Evolutionary conservation across 495 filamentous ascomycete species (phyloP).

Genomic region (Margaritispora aquatica): DNA sequence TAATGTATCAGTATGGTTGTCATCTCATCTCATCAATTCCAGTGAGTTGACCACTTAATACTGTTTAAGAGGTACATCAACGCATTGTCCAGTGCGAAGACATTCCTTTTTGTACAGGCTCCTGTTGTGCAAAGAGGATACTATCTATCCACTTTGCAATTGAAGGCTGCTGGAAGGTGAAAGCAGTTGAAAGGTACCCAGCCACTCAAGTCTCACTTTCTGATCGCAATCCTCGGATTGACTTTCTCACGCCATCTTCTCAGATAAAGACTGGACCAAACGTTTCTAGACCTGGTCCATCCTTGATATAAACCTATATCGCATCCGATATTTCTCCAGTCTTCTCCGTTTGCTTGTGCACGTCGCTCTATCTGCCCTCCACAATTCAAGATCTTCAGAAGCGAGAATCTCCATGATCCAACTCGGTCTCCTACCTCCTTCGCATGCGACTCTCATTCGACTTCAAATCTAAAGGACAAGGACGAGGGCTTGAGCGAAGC

Average conservation of each 20-base stretch:
- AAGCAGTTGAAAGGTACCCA: neutral
- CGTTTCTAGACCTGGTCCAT: slow-evolving; percentile 5
- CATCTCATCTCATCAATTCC: neutral
- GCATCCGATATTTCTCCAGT: slow-evolving; percentile 3
- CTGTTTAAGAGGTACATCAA: neutral
- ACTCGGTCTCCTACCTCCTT: neutral
- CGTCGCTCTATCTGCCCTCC: slow-evolving; percentile 14
- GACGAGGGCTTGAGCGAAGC: neutral
- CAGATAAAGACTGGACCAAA: neutral
- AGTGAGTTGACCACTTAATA: neutral
- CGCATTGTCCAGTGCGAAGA: neutral
- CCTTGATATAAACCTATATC: slow-evolving; percentile 5
- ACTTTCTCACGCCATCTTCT: neutral
- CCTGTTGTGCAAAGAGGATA: no score
- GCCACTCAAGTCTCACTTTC: neutral
- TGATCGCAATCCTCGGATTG: neutral
- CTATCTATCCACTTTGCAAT: no score
- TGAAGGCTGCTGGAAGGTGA: neutral
- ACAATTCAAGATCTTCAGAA: slow-evolving; percentile 8
- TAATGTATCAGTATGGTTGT: neutral
- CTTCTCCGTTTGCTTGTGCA: slow-evolving; percentile 14
- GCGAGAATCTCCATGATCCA: neutral
- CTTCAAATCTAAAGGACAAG: neutral
- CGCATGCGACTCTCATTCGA: neutral
- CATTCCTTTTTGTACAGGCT: no score